A percentile compares a stretch with the other conserved stretches of the same genome.
Evolutionary conservation across 78 protist species (phyloP).

Genomic region (Mastigamoeba balamuthi): DNA sequence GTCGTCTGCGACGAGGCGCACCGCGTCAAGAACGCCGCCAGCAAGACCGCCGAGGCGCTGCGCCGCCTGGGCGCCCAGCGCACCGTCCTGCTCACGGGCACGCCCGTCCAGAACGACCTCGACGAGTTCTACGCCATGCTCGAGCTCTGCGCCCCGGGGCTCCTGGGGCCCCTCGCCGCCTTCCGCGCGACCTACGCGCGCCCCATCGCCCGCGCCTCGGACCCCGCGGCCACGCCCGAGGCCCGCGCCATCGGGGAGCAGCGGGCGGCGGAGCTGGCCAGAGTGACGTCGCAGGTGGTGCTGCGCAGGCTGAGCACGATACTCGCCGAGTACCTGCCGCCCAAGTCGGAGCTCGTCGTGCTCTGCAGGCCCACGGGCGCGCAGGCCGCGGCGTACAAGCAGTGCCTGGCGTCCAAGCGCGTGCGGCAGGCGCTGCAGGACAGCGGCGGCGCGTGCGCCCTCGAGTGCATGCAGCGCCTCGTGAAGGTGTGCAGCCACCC

Average conservation of each 20-base stretch:
- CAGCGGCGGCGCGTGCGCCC: neutral
- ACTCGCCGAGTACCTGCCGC: slow-evolving; percentile 58
- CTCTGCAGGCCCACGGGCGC: slow-evolving; percentile 24
- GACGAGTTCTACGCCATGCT: slow-evolving; percentile 58
- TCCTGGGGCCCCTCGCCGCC: slow-evolving; percentile 13
- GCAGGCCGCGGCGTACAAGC: slow-evolving; percentile 23
- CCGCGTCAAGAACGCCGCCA: slow-evolving; percentile 60
- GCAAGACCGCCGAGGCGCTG: slow-evolving; percentile 34
- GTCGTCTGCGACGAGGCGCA: slow-evolving; percentile 62
- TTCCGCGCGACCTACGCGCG: slow-evolving; percentile 17
- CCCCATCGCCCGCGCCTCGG: slow-evolving; percentile 15
- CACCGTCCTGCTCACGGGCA: slow-evolving; percentile 46
- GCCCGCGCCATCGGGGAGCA: neutral
- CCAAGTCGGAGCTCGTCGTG: slow-evolving; percentile 41
- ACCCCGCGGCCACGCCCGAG: neutral
- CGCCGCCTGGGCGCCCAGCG: slow-evolving; percentile 7
- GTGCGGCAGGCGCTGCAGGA: neutral
- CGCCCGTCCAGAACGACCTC: slow-evolving; percentile 82
- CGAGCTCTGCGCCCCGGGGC: slow-evolving; percentile 56
- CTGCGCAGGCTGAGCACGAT: slow-evolving; percentile 58
- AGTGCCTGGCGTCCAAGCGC: neutral
- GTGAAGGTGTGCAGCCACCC: slow-evolving; percentile 50
- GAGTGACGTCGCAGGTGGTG: slow-evolving; percentile 14
- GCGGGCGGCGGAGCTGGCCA: slow-evolving; percentile 15
- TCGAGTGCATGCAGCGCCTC: neutral